Percentiles rank a stretch among this genome's conserved stretches.
These are phyloP conservation scores for Ophiostoma novo-ulmi DNA, from an alignment of 2,329 filamentous ascomycete genomes.

Conservation along the genomic window DNA sequence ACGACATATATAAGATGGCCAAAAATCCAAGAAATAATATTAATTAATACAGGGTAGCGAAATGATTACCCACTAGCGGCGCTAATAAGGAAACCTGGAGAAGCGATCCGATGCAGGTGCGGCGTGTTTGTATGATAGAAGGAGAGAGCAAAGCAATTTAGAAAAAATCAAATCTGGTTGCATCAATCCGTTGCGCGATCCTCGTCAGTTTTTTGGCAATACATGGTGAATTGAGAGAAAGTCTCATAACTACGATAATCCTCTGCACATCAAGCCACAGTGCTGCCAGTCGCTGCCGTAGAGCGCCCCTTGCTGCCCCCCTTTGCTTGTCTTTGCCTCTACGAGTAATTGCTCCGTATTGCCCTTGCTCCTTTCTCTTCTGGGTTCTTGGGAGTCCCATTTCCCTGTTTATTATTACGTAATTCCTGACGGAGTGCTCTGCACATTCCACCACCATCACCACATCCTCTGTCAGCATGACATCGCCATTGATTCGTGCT, in stretches of 20 bases:
- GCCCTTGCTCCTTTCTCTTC: not conserved
- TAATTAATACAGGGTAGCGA: not conserved
- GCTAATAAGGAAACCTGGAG: not conserved
- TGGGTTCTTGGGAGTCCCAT: not conserved
- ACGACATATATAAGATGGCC: not conserved
- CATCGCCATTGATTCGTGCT: not conserved
- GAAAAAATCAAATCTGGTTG: not conserved
- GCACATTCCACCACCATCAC: not conserved
- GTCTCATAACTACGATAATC: too few relatives aligned
- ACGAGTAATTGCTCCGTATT: not conserved
- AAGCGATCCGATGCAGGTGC: not conserved
- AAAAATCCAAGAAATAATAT: not conserved
- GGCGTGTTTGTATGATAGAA: not conserved
- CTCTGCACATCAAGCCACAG: too few relatives aligned
- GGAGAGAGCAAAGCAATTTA: not conserved
- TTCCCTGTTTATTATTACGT: slow-evolving; percentile 1
- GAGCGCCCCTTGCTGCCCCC: too few relatives aligned
- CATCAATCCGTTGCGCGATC: not conserved
- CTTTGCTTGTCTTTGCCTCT: not conserved
- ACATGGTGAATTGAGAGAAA: not conserved
- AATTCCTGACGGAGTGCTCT: not conserved
- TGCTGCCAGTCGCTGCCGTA: too few relatives aligned
- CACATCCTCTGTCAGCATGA: not conserved
- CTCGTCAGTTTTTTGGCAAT: not conserved
- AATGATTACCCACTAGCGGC: slow-evolving; percentile 5